phyloP scores from a whole-genome alignment of 2,329 filamentous ascomycete genomes.

The Sphaerulina musiva region DNA sequence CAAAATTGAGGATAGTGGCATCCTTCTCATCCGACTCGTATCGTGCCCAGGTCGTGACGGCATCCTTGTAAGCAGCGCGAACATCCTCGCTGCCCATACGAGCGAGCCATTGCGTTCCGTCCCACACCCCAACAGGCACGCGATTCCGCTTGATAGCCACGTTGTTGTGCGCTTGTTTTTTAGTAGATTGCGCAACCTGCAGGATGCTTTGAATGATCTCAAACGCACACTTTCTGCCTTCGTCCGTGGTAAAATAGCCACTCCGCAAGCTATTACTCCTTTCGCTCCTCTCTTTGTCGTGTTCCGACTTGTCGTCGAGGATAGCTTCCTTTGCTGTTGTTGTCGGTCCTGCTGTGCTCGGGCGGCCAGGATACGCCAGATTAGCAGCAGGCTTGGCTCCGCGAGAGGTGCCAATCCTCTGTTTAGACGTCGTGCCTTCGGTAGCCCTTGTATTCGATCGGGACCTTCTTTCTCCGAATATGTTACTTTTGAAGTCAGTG shows the following conservation, averaged over 20 bases:
- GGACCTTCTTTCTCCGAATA: conserved; percentile 11
- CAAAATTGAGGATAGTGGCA: conserved; percentile 24
- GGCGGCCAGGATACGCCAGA: conserved; percentile 3
- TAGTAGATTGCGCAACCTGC: conserved; percentile 60
- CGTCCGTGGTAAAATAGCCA: conserved; percentile 57
- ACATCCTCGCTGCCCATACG: conserved; percentile 72
- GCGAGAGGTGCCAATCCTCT: conserved; percentile 23
- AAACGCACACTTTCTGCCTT: conserved; percentile 59
- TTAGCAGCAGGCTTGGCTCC: conserved; percentile 10
- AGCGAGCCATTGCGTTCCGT: conserved; percentile 90
- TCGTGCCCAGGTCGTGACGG: conserved; percentile 70
- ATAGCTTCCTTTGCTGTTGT: not conserved
- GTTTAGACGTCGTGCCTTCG: conserved; percentile 13
- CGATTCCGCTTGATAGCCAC: conserved; percentile 41
- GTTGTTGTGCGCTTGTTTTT: conserved; percentile 18
- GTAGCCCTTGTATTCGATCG: conserved; percentile 11
- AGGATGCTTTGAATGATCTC: conserved; percentile 77
- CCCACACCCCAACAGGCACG: conserved; percentile 73
- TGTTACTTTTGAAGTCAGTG: conserved; percentile 26
- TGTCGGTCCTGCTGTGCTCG: conserved; percentile 1
- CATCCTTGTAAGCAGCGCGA: conserved; percentile 77
- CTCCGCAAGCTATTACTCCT: conserved; percentile 38
- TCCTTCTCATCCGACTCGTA: conserved; percentile 31
- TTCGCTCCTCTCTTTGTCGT: conserved; percentile 40
- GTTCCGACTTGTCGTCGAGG: conserved; percentile 36